phyloP scores from a whole-genome alignment of 2,329 filamentous ascomycete genomes.

The Pseudofabraea citricarpa region DNA sequence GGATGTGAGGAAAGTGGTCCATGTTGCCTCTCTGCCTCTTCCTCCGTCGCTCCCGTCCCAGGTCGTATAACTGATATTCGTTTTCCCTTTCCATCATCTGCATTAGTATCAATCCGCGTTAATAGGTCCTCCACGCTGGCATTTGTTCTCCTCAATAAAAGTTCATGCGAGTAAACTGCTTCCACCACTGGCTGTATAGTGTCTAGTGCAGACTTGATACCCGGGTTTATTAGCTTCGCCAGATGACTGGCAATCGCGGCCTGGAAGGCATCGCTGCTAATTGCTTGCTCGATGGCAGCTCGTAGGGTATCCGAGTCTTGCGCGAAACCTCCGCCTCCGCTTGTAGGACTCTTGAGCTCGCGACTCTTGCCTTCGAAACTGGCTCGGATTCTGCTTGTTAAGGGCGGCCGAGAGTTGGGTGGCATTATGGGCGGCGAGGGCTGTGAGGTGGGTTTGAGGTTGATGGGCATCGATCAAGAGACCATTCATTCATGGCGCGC shows the following conservation, averaged over 20 bases:
- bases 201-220: conserved; percentile 26
- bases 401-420: conserved; percentile 23
- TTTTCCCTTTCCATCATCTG: conserved; percentile 6
- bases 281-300: conserved; percentile 21
- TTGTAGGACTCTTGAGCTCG: conserved; percentile 10
- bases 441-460: background rate
- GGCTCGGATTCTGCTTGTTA: conserved; percentile 23
- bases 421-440: conserved; percentile 12
- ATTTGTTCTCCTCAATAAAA: conserved; percentile 25
- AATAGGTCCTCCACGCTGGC: conserved; percentile 25
- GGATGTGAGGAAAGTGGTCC: conserved; percentile 2
- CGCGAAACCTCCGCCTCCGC: conserved; percentile 10
- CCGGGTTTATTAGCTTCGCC: conserved; percentile 24
- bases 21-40: background rate
- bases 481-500: background rate
- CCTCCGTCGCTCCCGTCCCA: background rate
- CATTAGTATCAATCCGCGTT: conserved; percentile 16
- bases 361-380: conserved; percentile 23
- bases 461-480: conserved; percentile 1
- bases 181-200: conserved; percentile 28
- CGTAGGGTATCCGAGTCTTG: conserved; percentile 22
- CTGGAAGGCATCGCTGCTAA: conserved; percentile 25
- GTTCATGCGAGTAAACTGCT: conserved; percentile 26
- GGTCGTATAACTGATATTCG: background rate
- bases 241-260: conserved; percentile 25